phyloP scores from a whole-genome alignment of 73 alveolate genomes.

The Tetrahymena thermophila region DNA sequence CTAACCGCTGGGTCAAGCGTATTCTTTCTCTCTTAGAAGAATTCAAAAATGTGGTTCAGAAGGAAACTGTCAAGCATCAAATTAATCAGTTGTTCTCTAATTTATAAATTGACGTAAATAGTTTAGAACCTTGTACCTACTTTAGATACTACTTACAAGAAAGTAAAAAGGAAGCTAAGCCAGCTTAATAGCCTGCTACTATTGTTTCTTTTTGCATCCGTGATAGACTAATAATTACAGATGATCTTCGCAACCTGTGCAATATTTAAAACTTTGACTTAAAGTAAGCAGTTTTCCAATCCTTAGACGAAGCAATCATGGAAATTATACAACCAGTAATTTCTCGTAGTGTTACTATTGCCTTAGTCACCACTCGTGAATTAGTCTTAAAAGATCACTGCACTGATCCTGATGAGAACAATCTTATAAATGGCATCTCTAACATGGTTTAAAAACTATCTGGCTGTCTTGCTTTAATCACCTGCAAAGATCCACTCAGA shows the following conservation, averaged over 20 bases:
- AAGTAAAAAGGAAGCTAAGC: neutral
- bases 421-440: conserved; percentile 80
- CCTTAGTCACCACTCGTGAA: conserved; percentile 95
- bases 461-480: conserved; percentile 93
- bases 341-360: conserved; percentile 94
- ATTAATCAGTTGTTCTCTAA: conserved; percentile 1
- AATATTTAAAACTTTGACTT: conserved; percentile 34
- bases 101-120: neutral
- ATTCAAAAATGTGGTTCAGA: neutral
- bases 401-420: conserved; percentile 83
- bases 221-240: conserved; percentile 13
- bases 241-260: neutral
- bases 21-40: conserved; percentile 18
- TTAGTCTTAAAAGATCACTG: conserved; percentile 93
- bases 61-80: conserved; percentile 3
- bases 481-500: conserved; percentile 95
- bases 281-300: conserved; percentile 61
- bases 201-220: neutral
- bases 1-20: neutral
- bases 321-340: conserved; percentile 95
- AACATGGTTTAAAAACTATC: conserved; percentile 80
- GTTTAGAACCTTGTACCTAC: neutral
- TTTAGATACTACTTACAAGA: neutral
- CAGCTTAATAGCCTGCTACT: neutral
- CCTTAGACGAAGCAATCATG: conserved; percentile 75